phyloP scores from a whole-genome alignment of 2,329 filamentous ascomycete genomes.

The Ascochyta lentis region DNA sequence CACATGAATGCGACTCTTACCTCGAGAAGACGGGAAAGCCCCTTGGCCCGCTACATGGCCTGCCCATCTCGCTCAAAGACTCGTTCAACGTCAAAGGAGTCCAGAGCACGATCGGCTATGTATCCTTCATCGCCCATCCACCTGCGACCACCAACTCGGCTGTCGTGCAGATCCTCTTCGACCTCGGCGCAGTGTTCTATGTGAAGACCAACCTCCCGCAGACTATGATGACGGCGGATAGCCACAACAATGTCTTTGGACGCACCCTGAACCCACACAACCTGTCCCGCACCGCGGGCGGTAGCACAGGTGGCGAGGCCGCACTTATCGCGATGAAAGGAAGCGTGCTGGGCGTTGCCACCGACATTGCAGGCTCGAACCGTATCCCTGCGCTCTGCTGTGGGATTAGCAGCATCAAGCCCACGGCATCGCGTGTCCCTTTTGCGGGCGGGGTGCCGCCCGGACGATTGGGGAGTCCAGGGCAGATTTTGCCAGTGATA shows the following conservation, averaged over 20 bases:
- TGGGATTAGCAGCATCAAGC: conserved; percentile 57
- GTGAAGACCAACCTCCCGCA: conserved; percentile 62
- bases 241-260: conserved; percentile 67
- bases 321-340: conserved; percentile 66
- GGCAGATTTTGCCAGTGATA: conserved; percentile 46
- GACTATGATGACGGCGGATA: conserved; percentile 59
- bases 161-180: conserved; percentile 47
- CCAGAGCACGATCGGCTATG: conserved; percentile 66
- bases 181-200: conserved; percentile 58
- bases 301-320: conserved; percentile 70
- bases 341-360: conserved; percentile 66
- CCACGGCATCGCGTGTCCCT: conserved; percentile 59
- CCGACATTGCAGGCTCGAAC: conserved; percentile 61
- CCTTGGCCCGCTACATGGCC: conserved; percentile 60
- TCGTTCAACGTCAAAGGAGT: conserved; percentile 66
- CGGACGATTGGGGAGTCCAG: conserved; percentile 40
- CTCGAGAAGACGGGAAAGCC: conserved; percentile 48
- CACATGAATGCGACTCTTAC: conserved; percentile 49
- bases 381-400: conserved; percentile 63
- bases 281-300: conserved; percentile 65
- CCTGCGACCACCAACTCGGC: conserved; percentile 42
- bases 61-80: conserved; percentile 59
- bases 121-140: conserved; percentile 49
- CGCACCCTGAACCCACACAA: conserved; percentile 70
- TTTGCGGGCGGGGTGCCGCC: conserved; percentile 34